Evolutionary conservation across 257 asterid species (phyloP), one percentile per base, ranked within the genome.

Genomic region (Solanum arcanum): DNA sequence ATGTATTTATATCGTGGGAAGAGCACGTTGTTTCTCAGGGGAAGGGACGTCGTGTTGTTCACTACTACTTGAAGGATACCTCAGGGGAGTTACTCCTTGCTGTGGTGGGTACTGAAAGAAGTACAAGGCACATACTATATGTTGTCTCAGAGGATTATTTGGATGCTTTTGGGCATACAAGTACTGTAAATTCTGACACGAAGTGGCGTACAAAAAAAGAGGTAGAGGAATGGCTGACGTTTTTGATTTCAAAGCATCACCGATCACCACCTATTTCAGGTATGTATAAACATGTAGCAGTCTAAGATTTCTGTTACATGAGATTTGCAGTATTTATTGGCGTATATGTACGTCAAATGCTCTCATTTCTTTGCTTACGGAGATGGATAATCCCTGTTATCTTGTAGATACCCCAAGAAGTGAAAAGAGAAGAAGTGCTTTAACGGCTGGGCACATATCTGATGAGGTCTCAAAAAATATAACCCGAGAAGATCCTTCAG

Each of bases 91-190:
- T 64, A 20, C 27, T 93, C 77, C 93, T 90, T 86, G 93, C 89
- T 15, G 93, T 90, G 73, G 92, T 90, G 86, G 95, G 93, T 72
- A 87, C 62, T 46, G 92, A 90, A 86, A 90, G 88, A 88, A 89
- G 92, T 86, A 1, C 52, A 46, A 88, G 90, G 35, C 92, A 90
- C 78, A 90, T 90, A 72, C 39, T 78, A 14, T 92, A 94, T 88
- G 60, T 88, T 12, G 88, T 90, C 15, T 82, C 93, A 8, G 81
- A 66, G 76, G 94, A 92, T 27, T 90, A 59, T 82, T 80, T 92
- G 56, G 88, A 90, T 72, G 88, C 90, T 27, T 91, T 66, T 42
- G 94, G 92, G 37, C 86, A 82, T 52, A 83, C 89, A 3, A 89
- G 86, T 68, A 44, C 86, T 4, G 60, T 86, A 83, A 86, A 88